Evolutionary conservation across 352 stramenopile genomes (phyloP).

Genomic region (Globisporangium abappressorium): DNA sequence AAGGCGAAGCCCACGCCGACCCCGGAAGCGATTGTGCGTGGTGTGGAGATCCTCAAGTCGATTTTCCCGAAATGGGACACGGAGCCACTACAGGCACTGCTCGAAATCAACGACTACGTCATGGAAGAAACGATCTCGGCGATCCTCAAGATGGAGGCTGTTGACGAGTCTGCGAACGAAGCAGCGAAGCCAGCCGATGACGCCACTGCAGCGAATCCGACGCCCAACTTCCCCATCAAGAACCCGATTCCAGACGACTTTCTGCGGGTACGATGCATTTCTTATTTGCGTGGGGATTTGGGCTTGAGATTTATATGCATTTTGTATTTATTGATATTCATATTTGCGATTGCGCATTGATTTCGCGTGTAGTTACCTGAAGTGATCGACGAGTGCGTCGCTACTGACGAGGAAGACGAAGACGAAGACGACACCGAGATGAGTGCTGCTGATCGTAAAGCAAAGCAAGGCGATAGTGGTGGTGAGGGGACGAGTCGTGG

Average conservation of each 20-base stretch:
- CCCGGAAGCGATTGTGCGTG: conserved; percentile 45
- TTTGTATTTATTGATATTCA: neutral
- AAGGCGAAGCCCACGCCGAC: conserved; percentile 26
- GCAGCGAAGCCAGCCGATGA: neutral
- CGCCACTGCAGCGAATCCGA: conserved; percentile 4
- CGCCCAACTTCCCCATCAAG: conserved; percentile 46
- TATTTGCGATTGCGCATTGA: conserved; percentile 1
- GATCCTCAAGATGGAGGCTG: conserved; percentile 75
- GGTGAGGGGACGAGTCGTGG: conserved; percentile 42
- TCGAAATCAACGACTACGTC: conserved; percentile 71
- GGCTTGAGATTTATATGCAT: conserved; percentile 1
- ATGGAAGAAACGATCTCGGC: conserved; percentile 83
- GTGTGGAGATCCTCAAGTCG: conserved; percentile 68
- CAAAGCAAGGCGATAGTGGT: conserved; percentile 20
- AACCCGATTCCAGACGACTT: conserved; percentile 80
- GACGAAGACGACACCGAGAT: conserved; percentile 13
- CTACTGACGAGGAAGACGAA: conserved; percentile 24
- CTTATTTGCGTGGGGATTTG: neutral
- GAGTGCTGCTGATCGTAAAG: conserved; percentile 3
- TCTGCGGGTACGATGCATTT: conserved; percentile 36
- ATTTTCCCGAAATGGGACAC: conserved; percentile 84
- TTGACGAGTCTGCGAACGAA: conserved; percentile 27
- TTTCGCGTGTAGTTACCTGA: conserved; percentile 42
- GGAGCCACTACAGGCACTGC: conserved; percentile 59
- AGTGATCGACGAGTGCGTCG: conserved; percentile 28